phyloP scores from a whole-genome alignment of 371 early-diverging fungal genomes.

The Mortierella sp. region DNA sequence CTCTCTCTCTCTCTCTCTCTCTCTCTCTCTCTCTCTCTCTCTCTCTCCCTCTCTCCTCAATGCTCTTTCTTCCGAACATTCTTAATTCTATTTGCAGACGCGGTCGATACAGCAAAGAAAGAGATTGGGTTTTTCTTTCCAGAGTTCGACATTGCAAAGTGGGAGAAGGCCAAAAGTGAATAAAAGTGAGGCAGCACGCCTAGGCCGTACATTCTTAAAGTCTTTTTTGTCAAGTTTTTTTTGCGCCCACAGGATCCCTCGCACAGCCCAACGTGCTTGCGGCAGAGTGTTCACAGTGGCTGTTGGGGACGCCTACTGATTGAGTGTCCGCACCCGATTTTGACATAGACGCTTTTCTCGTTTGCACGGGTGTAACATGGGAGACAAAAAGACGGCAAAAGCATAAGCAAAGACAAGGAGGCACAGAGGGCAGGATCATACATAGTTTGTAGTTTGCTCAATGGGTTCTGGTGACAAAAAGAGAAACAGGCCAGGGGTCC shows the following conservation, averaged over 20 bases:
- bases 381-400: neutral
- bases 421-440: neutral
- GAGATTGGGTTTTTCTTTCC: constrained; percentile 76
- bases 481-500: neutral
- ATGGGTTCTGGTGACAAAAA: neutral
- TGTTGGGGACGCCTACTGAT: neutral
- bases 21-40: too few relatives aligned
- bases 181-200: neutral
- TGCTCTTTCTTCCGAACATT: neutral
- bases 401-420: neutral
- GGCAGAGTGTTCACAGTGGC: neutral
- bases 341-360: neutral
- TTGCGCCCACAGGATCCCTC: too few relatives aligned
- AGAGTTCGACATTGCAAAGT: constrained; percentile 59
- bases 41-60: too few relatives aligned
- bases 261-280: neutral
- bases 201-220: neutral
- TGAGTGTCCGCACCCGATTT: neutral
- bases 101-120: constrained; percentile 67
- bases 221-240: neutral
- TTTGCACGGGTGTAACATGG: neutral
- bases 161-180: constrained; percentile 31
- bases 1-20: too few relatives aligned
- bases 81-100: constrained; percentile 57
- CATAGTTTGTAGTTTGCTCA: neutral